Percentiles rank a stretch among this genome's conserved stretches.
These are phyloP conservation scores for Phialophora expanda DNA, from an alignment of 2,329 filamentous ascomycete species.

Conservation along the genomic window DNA sequence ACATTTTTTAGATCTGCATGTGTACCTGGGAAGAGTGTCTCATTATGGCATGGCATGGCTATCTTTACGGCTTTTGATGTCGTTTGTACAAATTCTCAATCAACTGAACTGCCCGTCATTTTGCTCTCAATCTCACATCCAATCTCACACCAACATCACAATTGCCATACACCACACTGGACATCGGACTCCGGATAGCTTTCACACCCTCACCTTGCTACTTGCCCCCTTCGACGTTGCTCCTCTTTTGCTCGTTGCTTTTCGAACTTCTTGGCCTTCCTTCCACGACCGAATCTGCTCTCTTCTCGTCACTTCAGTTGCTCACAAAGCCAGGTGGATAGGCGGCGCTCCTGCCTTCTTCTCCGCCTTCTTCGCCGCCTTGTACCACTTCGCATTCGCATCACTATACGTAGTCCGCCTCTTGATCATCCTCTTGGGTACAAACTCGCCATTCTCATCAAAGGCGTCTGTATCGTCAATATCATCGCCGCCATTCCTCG, in stretches of 20 bases:
- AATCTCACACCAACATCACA: neutral
- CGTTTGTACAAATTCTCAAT: neutral
- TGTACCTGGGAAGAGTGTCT: neutral
- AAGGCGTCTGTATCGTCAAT: constrained; percentile 26
- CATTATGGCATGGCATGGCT: neutral
- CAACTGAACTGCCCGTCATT: neutral
- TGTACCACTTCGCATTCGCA: constrained; percentile 40
- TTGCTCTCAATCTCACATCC: neutral
- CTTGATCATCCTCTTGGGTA: constrained; percentile 29
- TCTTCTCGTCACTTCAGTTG: neutral
- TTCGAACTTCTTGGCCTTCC: neutral
- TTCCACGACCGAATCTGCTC: too few relatives aligned
- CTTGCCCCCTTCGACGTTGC: neutral
- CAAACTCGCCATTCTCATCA: constrained; percentile 35
- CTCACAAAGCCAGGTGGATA: constrained; percentile 37
- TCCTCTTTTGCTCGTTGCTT: neutral
- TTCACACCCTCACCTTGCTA: neutral
- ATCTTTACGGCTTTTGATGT: neutral
- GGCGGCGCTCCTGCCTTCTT: constrained; percentile 37
- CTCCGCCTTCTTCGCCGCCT: constrained; percentile 41
- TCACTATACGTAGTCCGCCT: constrained; percentile 34
- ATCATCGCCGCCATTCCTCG: constrained; percentile 8
- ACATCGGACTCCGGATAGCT: neutral
- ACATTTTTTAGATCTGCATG: neutral
- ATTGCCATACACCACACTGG: neutral